A percentile compares a stretch with the other conserved stretches of the same genome.
phyloP scores from a whole-genome alignment of 1,284 basidiomycete species.

The Earliella scabrosa region DNA sequence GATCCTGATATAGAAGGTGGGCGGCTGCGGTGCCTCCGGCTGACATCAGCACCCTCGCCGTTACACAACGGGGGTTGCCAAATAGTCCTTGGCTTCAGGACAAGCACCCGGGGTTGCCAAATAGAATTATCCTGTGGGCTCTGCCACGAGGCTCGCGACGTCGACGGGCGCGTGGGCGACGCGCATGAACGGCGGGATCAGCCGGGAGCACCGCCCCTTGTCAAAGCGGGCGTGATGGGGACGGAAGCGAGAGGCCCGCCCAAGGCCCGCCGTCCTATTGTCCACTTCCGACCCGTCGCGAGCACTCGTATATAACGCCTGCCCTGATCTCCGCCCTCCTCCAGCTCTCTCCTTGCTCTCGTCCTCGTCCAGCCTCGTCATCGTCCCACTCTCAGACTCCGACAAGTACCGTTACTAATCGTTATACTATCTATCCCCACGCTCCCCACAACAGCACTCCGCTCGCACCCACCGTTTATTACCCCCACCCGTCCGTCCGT shows the following conservation, averaged over 20 bases:
- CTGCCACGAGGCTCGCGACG: too few species aligned
- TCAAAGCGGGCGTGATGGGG: not conserved
- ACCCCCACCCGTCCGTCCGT: not conserved
- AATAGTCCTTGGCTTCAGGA: too few species aligned
- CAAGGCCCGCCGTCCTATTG: not conserved
- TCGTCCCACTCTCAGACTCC: too few species aligned
- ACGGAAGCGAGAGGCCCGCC: not conserved
- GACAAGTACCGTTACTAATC: constrained; percentile 2
- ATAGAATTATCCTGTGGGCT: too few species aligned
- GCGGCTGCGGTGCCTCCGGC: too few species aligned
- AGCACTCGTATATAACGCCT: constrained; percentile 5
- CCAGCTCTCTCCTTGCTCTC: not conserved
- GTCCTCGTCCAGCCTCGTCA: not conserved
- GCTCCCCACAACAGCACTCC: not conserved
- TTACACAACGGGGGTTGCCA: too few species aligned
- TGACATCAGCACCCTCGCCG: too few species aligned
- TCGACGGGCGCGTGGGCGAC: too few species aligned
- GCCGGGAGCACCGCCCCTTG: constrained; percentile 3
- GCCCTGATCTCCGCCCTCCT: not conserved
- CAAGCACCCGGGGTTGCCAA: too few species aligned
- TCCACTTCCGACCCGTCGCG: not conserved
- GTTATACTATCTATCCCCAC: constrained; percentile 7
- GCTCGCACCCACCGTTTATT: not conserved
- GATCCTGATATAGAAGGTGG: too few species aligned
- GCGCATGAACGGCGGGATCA: not conserved